Base-by-base conservation (phyloP, 2,329 filamentous ascomycete species). In the Fusarium multiceps region DNA sequence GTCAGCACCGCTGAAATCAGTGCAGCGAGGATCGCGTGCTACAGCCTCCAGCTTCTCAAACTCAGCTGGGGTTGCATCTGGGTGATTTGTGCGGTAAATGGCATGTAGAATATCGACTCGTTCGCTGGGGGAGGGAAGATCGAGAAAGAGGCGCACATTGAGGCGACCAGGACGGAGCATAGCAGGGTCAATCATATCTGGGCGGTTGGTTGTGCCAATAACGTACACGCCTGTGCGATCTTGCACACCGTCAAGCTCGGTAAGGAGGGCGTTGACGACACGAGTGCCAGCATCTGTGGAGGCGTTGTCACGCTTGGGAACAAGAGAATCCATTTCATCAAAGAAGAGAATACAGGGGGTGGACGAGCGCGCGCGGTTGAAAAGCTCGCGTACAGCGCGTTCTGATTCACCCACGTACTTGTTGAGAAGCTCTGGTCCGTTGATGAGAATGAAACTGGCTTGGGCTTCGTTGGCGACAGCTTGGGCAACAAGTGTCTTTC, bases 361-460 rank as follows among this genome's bases (percentile, higher is more conserved):
- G 10, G 92, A 95, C 1, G 92, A 92, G 54, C 94, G 89, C 1
- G 96, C 96, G 18, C 95, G 91, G 69, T 90, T 89, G 80, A 99
- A 99, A 1, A 98, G 92, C 78, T 97, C 93, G 23, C 96, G 90
- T 3, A 99, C 92, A 1, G 94, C 93, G 13, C 95, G 91, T 81
- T 99, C 96, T 9, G 93, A 97, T 80, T 99, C 96, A 72, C 96
- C 96, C 12, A 99, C 94, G 78, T 95, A 99, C 81, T 98, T 99
- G 84, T 98, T 98, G 47, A 99, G 87, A 12, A 99, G 85, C 78
- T 99, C 96, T 0, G 96, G 96, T 0, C 96, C 96, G 80, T 98
- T 98, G 81, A 99, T 93, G 55, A 93, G 94, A 80, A 99, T 99
- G 83, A 99, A 99, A 80, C 97, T 98, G 49, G 96, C 96, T 78